Evolutionary conservation across 129 eudicot species (phyloP).

Genomic region (Kitagawia praeruptora): DNA sequence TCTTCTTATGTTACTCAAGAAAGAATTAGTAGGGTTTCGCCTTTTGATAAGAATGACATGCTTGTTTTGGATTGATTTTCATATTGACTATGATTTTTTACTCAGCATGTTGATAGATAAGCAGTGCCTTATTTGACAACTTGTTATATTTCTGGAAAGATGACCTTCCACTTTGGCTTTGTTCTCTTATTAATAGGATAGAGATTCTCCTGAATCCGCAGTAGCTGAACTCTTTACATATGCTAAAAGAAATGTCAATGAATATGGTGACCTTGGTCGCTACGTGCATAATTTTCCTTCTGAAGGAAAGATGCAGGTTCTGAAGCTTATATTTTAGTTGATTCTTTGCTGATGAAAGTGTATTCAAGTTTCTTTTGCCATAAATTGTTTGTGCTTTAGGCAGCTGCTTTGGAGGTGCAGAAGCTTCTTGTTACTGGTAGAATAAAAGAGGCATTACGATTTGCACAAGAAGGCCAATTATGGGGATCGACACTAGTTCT

Average conservation of each 20-base stretch:
- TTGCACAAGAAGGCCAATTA: conserved; percentile 26
- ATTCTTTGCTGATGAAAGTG: neutral
- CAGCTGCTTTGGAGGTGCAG: conserved; percentile 21
- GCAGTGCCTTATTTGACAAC: neutral
- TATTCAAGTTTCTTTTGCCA: neutral
- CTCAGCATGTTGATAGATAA: too few relatives aligned
- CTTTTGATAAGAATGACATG: too few relatives aligned
- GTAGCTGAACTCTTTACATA: conserved; percentile 32
- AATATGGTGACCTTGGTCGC: conserved; percentile 14
- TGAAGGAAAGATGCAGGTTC: conserved; percentile 25
- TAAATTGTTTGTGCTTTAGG: conserved; percentile 11
- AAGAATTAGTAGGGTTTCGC: too few relatives aligned
- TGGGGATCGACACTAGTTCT: conserved; percentile 25
- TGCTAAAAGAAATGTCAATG: conserved; percentile 10
- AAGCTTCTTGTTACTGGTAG: conserved; percentile 30
- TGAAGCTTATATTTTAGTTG: neutral
- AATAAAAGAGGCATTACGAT: conserved; percentile 22
- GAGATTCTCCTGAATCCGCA: conserved; percentile 30
- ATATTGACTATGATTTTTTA: too few relatives aligned
- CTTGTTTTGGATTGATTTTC: too few relatives aligned
- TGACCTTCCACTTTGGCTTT: neutral
- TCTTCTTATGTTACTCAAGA: too few relatives aligned
- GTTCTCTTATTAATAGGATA: conserved; percentile 19
- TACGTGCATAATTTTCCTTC: conserved; percentile 24
- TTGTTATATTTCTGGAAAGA: neutral